phyloP scores from a whole-genome alignment of 768 basidiomycete species.

The Pisolithus orientalis region DNA sequence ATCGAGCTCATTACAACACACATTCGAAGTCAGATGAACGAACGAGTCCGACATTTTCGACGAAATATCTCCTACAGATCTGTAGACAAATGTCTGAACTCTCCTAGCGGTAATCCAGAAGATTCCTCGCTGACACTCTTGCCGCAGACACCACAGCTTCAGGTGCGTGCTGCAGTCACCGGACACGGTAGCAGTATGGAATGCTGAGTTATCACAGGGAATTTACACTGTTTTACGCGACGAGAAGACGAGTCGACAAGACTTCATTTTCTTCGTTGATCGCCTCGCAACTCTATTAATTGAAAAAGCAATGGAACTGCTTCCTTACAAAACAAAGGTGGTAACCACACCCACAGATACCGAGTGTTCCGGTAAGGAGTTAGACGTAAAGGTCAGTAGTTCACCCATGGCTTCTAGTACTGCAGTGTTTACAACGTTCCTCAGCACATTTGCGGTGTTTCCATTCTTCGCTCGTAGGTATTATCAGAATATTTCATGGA shows the following conservation, averaged over 20 bases:
- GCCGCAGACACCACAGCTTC: slow-evolving; percentile 73
- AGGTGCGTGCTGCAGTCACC: slow-evolving; percentile 37
- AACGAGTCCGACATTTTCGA: slow-evolving; percentile 69
- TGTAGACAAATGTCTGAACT: slow-evolving; percentile 29
- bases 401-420: neutral
- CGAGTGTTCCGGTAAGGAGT: slow-evolving; percentile 51
- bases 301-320: slow-evolving; percentile 74
- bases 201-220: slow-evolving; percentile 43
- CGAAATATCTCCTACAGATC: slow-evolving; percentile 58
- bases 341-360: slow-evolving; percentile 65
- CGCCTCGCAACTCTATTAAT: slow-evolving; percentile 78
- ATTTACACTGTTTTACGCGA: slow-evolving; percentile 86
- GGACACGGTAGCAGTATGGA: neutral
- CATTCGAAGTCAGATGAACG: slow-evolving; percentile 75
- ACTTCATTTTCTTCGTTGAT: slow-evolving; percentile 92
- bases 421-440: neutral
- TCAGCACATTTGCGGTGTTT: slow-evolving; percentile 80
- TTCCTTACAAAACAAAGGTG: slow-evolving; percentile 61
- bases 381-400: slow-evolving; percentile 49
- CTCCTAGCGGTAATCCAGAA: slow-evolving; percentile 34
- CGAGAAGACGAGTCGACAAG: slow-evolving; percentile 60
- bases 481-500: neutral
- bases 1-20: slow-evolving; percentile 93
- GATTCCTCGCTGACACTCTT: slow-evolving; percentile 58
- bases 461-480: slow-evolving; percentile 80